Conservation (phyloP, 2,329 filamentous ascomycete species). For the Trichoderma aggressivum region DNA sequence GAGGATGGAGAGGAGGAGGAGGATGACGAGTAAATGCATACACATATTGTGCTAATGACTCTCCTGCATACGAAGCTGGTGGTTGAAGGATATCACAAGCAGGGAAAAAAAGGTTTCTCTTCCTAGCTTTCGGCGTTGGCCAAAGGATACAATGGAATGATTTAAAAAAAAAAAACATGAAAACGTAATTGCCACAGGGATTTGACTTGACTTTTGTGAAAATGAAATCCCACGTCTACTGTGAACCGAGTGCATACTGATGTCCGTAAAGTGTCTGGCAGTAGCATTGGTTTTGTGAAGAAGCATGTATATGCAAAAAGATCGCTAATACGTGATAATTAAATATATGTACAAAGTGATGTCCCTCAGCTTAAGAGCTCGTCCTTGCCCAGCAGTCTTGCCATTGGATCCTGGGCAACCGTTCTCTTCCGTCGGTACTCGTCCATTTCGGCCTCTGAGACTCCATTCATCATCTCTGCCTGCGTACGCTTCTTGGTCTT, state of each 20-base stretch:
- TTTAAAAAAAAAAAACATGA: constrained; percentile 27
- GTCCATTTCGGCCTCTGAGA: constrained; percentile 82
- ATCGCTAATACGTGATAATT: neutral
- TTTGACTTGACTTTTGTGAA: neutral
- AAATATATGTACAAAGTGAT: neutral
- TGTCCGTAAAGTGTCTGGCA: neutral
- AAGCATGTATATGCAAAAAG: neutral
- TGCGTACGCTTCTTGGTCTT: constrained; percentile 66
- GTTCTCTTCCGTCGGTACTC: constrained; percentile 74
- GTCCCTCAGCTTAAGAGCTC: constrained; percentile 49
- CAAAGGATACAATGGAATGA: constrained; percentile 45
- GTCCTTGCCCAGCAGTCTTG: constrained; percentile 71
- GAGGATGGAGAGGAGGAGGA: constrained; percentile 80
- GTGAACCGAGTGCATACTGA: neutral
- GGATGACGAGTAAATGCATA: constrained; percentile 66
- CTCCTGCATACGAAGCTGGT: constrained; percentile 29
- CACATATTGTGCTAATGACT: constrained; percentile 30
- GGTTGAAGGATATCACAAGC: constrained; percentile 36
- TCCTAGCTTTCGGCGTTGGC: constrained; percentile 53
- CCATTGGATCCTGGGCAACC: constrained; percentile 82
- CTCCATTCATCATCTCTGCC: constrained; percentile 72
- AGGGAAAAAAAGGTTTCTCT: constrained; percentile 37
- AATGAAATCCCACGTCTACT: neutral
- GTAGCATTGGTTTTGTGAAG: neutral
- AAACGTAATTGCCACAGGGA: neutral